Evolutionary conservation across 129 eudicot genomes (phyloP).

Genomic region (Logfia minima): DNA sequence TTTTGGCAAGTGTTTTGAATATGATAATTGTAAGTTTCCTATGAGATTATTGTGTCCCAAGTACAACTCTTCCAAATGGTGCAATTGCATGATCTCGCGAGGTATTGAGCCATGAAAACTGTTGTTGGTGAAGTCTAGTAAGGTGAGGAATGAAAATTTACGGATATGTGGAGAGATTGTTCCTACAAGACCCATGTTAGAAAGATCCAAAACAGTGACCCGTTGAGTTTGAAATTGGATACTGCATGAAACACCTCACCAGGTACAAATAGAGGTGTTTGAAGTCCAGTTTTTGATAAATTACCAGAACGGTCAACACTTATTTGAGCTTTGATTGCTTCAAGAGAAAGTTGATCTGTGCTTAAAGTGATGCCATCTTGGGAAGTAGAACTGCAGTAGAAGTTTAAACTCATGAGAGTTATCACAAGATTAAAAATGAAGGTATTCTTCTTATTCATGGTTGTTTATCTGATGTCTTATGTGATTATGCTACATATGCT

Average conservation of each 20-base stretch:
- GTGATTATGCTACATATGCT: not conserved
- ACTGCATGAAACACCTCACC: conserved; percentile 42
- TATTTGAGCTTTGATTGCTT: conserved; percentile 34
- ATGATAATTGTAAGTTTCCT: conserved; percentile 31
- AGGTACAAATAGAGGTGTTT: conserved; percentile 24
- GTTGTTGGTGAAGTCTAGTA: conserved; percentile 32
- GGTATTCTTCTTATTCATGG: conserved; percentile 8
- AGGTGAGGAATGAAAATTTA: conserved; percentile 39
- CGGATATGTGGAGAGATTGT: conserved; percentile 36
- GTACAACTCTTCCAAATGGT: conserved; percentile 7
- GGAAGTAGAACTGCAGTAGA: not conserved
- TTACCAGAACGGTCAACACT: conserved; percentile 12
- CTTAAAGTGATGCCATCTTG: not conserved
- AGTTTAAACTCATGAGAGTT: not conserved
- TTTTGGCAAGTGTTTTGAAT: conserved; percentile 15
- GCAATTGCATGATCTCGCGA: conserved; percentile 19
- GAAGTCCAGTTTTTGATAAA: conserved; percentile 39
- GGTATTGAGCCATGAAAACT: conserved; percentile 37
- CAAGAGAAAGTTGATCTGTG: conserved; percentile 40
- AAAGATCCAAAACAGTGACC: conserved; percentile 31
- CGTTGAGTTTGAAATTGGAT: conserved; percentile 15
- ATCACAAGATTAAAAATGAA: conserved; percentile 19
- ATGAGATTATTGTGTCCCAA: conserved; percentile 24
- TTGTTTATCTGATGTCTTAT: not conserved
- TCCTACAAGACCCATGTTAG: conserved; percentile 39